Evolutionary conservation across 495 filamentous ascomycete species (phyloP).

Genomic region (Neohortaea acidophila): DNA sequence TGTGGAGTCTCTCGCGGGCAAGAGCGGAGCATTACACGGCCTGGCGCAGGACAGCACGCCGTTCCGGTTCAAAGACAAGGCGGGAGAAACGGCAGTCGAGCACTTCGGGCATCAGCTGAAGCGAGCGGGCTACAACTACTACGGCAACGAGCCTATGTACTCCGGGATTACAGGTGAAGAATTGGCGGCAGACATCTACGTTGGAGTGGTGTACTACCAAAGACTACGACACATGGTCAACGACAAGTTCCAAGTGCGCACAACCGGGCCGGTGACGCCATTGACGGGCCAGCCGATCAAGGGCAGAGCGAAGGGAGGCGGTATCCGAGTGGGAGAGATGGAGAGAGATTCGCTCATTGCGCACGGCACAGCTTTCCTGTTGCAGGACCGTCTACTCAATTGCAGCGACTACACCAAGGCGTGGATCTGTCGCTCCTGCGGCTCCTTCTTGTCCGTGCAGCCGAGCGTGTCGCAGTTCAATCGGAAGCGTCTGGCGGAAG

Average conservation of each 20-base stretch:
- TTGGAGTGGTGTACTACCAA: conserved; percentile 95
- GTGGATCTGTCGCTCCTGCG: conserved; percentile 78
- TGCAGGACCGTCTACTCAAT: conserved; percentile 91
- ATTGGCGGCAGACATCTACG: conserved; percentile 85
- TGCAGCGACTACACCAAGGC: conserved; percentile 80
- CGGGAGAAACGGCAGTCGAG: conserved; percentile 79
- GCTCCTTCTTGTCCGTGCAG: conserved; percentile 72
- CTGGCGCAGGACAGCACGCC: conserved; percentile 88
- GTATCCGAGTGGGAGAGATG: conserved; percentile 98
- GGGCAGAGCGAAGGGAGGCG: conserved; percentile 85
- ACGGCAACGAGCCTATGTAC: conserved; percentile 97
- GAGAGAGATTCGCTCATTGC: conserved; percentile 88
- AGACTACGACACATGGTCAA: conserved; percentile 97
- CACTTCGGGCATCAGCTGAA: conserved; percentile 92
- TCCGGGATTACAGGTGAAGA: conserved; percentile 90
- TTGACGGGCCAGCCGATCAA: conserved; percentile 95
- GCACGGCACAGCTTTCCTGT: conserved; percentile 83
- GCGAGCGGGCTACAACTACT: conserved; percentile 92
- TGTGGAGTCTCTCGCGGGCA: conserved; percentile 90
- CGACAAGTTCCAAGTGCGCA: conserved; percentile 97
- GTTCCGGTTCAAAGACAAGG: conserved; percentile 64
- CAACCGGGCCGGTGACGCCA: conserved; percentile 75
- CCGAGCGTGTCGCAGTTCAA: conserved; percentile 43
- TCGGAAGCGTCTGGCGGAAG: conserved; percentile 29
- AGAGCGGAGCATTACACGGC: conserved; percentile 84